phyloP scores from a whole-genome alignment of 1,284 basidiomycete genomes.

The Austropuccinia psidii region DNA sequence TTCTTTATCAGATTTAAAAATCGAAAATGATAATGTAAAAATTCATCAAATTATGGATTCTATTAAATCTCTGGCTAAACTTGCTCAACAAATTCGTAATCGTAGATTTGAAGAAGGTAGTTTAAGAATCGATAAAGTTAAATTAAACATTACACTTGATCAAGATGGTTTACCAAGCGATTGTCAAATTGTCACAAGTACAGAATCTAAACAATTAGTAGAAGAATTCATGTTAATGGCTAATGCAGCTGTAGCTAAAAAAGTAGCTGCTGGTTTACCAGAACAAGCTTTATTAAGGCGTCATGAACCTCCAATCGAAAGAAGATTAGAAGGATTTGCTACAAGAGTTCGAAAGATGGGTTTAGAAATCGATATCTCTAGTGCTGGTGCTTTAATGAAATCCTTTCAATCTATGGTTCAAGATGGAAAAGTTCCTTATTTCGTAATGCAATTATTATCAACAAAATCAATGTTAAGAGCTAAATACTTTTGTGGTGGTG shows the following conservation, averaged over 20 bases:
- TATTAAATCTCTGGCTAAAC: constrained; percentile 43
- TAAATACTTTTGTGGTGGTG: constrained; percentile 97
- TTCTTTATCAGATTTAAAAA: constrained; percentile 58
- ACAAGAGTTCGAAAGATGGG: constrained; percentile 76
- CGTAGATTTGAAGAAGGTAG: constrained; percentile 74
- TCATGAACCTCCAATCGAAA: constrained; percentile 84
- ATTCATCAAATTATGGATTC: constrained; percentile 5
- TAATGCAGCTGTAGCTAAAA: constrained; percentile 82
- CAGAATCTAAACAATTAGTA: constrained; percentile 70
- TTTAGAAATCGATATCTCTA: constrained; percentile 69
- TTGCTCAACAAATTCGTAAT: constrained; percentile 66
- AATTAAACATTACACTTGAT: constrained; percentile 72
- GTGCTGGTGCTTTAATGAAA: constrained; percentile 71
- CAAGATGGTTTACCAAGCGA: constrained; percentile 74
- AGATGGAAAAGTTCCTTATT: constrained; percentile 62
- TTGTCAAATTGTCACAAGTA: constrained; percentile 60
- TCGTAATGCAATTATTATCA: constrained; percentile 67
- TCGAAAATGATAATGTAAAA: constrained; percentile 16
- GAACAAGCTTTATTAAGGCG: constrained; percentile 90
- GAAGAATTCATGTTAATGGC: constrained; percentile 96
- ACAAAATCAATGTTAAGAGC: constrained; percentile 84
- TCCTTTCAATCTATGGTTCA: constrained; percentile 64
- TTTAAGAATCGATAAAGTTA: constrained; percentile 63
- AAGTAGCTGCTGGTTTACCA: constrained; percentile 84
- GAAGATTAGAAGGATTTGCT: constrained; percentile 68